Base-by-base conservation (phyloP, 1,284 basidiomycete species). In the Pseudozyma thailandica region DNA sequence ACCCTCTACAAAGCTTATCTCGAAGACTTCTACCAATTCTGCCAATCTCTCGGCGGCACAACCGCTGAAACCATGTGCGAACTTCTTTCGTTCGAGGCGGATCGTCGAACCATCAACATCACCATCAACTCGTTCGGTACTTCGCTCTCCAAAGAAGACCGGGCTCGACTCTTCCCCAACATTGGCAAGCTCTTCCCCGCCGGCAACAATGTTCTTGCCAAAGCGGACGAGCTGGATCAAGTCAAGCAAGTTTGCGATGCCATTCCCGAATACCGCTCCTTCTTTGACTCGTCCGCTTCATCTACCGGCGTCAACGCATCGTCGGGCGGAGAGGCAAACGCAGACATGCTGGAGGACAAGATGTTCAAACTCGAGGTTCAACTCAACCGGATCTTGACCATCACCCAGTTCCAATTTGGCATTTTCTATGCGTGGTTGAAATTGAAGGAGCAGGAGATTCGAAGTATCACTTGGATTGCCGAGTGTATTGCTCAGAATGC, bases 1-100 rank as follows among this genome's bases (percentile, higher is more conserved):
- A 94, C 95, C n/a, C 91, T 99, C 44, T 98, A 98, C 88, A 98
- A 97, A 85, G 91, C 94, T 15, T 99, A 99, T 85, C 90, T 99
- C 58, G 95, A 98, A 84, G 96, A 99, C 84, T 99, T 98, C 84
- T 89, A 94, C 86, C 84, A 87, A 65, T 98, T 92, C 85, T 91
- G 90, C 82, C 85, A 87, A 51, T 88, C 89, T 4, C 85, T 98
- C 20, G 91, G 92, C 27, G 88, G 89, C 13, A 64, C 73, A 2
- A 79, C 77, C 0, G 59, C 64, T 1, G 56, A 72, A 33, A 75
- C 68, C 30, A 79, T 79, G 77, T 26, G 46, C 33, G 1, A 98
- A 2, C 92, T 97, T 74, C 89, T 99, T 52, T 87, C 91, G 7
- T 99, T 98, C 81, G 96, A 99, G 86, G 96, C 96, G 27, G 95